Evolutionary conservation across 306 rosid species (phyloP), one percentile per base, ranked within the genome.

Genomic region (Cicer yamashitae): DNA sequence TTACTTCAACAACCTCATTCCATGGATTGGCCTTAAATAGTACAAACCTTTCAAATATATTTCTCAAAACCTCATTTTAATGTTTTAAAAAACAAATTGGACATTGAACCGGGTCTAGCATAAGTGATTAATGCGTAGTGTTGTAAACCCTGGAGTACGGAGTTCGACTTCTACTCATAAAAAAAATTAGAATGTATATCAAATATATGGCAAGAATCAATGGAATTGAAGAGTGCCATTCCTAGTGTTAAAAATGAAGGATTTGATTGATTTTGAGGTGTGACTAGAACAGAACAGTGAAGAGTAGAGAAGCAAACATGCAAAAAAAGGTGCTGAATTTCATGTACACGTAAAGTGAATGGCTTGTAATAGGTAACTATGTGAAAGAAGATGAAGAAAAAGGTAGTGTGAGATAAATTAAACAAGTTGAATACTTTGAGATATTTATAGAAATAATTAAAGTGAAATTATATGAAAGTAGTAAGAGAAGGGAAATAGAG

Each of bases 201-300:
- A 82, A 3, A 90, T 67, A 70, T 86, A 85, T 34, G 96, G 90
- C 88, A 30, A 30, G 37, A 93, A 3, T 89, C 94, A 79, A 90
- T 64, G 53, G 89, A 68, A 7, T 91, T 90, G 2, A 92, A 89
- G 52, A 90, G 86, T 10, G 88, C 20, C 76, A 61, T 15, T 75
- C 77, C 11, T 41, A 58, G 70, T 39, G 67, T 44, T 53, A 41
- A 25, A 82, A 30, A 53, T 17, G 48, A 38, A 57, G 13, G 73
- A 85, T 78, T 66, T 18, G 34, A 54, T 8, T 10, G 13, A 54
- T 8, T 10, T 81, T 80, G 81, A 73, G 48, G 44, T 77, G 13
- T 43, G 50, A 58, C 51, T 41, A 70, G 73, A 79, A 7, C 25
- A 89, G 45, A 74, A 67, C 6, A 48, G 25, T 15, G 59, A 70